Base-by-base conservation (phyloP, 371 early-diverging fungal species). In the Batrachochytrium dendrobatidis region DNA sequence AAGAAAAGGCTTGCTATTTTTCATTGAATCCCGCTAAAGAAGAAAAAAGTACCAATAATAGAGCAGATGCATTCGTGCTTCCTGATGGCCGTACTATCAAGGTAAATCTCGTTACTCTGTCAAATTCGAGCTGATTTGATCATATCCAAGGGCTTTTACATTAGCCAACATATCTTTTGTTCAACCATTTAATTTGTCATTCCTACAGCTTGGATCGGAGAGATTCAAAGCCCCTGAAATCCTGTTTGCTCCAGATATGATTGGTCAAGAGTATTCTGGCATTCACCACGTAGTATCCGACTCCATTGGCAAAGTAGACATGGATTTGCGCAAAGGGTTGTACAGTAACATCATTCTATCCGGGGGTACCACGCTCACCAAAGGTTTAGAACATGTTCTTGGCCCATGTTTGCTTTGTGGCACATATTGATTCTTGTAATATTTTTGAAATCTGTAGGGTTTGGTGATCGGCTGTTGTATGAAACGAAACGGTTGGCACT, bases 1-100 rank as follows among this genome's bases (percentile, higher is more conserved):
- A 97, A 75, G 98, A 97, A 73, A 92, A 91, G 74, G 82, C 87
- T 34, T 94, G 94, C 70, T 95, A 94, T 65, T 82, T 97, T 55
- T 87, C 94, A n/a, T 66, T 84, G 39, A 89, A 90, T 71, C 92
- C 92, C 24, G 72, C 72, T 52, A 86, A 90, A 68, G 95, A 94
- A 70, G 90, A 90, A 68, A 90, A 91, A 74, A 92, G 91, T 57
- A 75, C 77, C 25, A 51, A 53, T 20, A 71, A 53, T 57, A 76
- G 68, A 56, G 60, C 64, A 33, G 90, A 92, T 52, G 88, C 90
- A 60, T 94, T 87, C 66, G 69, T 80, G 51, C 79, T 97, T 53
- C 98, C 98, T 18, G 96, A 97, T 67, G 98, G 96, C 34, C 82
- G 89, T 55, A 73, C 86, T 53, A 84, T 94, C 63, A 91, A 90